Base-by-base conservation (phyloP, 352 stramenopile species). In the Phytophthora cajani region DNA sequence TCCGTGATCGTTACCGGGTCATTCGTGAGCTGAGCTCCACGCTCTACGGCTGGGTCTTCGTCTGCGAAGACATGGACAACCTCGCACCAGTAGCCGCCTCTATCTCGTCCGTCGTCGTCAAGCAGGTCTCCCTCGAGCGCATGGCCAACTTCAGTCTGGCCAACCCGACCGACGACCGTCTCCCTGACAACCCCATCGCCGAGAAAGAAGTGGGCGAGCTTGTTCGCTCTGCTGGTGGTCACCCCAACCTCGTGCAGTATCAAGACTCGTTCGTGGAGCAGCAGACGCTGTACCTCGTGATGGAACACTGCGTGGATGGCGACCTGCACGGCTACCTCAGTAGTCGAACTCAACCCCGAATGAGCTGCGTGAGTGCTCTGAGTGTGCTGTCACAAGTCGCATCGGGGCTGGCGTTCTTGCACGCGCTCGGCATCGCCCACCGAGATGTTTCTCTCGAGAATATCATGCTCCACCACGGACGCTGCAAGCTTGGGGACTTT, bases 401-500 rank as follows among this genome's bases (percentile, higher is more conserved):
- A 9, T 63, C 61, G 5, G 76, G 73, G 9, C 32, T 83, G 3
- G 61, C 63, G 40, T 83, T 79, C 53, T 51, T 83, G 47, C 76
- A 83, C 46, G n/a, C 30, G 1, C 53, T 79, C 58, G 73, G 53
- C 25, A 62, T 83, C 47, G 76, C 76, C 16, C 76, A 83, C 53
- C 76, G 76, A 2, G 76, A 83, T 46, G 61, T 83, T 23, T 83
- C 76, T 44, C 71, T 84, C 59, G 77, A 84, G 58, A 84, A 84
- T 57, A 70, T 84, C 25, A 72, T 85, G 56, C 59, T 85, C 14
- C 49, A 82, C n/a, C 69, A 58, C 11, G 74, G 74, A 1, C 57
- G 61, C 21, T 82, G 72, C 62, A 85, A 85, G 63, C 57, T 88
- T 10, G 74, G 75, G 17, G 80, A 88, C 62, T 85, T 83, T 58